Conservation (phyloP, 306 rosid genomes). For the Cotoneaster glaucophyllus region DNA sequence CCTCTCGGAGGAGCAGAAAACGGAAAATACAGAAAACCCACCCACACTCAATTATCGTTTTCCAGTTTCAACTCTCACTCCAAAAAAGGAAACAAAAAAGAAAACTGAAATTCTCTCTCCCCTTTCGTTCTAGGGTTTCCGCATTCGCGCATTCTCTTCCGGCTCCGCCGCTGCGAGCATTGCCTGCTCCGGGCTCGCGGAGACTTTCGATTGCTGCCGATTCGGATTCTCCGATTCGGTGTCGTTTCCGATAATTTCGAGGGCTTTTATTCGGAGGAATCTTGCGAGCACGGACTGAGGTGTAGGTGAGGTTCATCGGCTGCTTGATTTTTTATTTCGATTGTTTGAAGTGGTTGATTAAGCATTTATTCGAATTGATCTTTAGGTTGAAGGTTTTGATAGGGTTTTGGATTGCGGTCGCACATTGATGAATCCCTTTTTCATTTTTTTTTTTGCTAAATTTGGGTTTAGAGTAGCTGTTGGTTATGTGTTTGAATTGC, state of each 20-base stretch:
- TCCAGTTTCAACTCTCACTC: background rate
- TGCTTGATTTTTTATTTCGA: constrained; percentile 8
- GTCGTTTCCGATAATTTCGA: background rate
- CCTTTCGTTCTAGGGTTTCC: constrained; percentile 20
- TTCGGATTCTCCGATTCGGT: background rate
- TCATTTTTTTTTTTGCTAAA: no score
- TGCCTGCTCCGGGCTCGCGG: background rate
- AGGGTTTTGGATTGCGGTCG: background rate
- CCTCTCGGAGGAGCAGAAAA: constrained; percentile 15
- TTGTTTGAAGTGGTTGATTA: background rate
- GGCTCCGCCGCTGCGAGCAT: background rate
- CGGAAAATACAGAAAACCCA: background rate
- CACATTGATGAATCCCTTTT: background rate
- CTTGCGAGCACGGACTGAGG: constrained; percentile 1
- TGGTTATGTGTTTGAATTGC: background rate
- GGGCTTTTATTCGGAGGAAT: background rate
- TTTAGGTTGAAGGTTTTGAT: background rate
- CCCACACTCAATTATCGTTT: background rate
- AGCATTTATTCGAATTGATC: background rate
- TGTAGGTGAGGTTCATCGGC: constrained; percentile 11
- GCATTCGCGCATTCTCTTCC: background rate
- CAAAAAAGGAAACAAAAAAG: background rate
- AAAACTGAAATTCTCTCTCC: constrained; percentile 6
- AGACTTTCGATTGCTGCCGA: background rate
- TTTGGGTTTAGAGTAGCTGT: background rate